Evolutionary conservation across 2,329 filamentous ascomycete genomes (phyloP), one percentile per base, ranked within the genome.

Genomic region (Fusarium foetens): DNA sequence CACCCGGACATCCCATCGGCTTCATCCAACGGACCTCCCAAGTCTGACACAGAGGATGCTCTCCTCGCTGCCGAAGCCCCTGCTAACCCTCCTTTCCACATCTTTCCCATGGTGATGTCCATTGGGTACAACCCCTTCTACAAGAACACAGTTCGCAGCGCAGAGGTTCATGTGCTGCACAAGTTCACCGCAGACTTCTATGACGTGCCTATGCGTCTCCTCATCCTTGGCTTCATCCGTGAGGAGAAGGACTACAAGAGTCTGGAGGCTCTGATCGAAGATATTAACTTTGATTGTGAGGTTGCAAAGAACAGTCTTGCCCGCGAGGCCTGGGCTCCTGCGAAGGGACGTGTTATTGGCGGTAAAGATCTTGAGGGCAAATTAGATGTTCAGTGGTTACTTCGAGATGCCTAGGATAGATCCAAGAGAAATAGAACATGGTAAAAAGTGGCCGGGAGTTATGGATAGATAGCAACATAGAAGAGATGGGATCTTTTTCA

Each of bases 51-150:
- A 31, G 70, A 72, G 53, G 70, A 57, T 16, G 70, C 70, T 17
- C 70, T 72, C 35, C 57, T 71, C 19, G 51, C 70, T 6, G 36
- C 66, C 6, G 46, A 41, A 14, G 46, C 70, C 38, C 70, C 70
- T 33, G 46, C 59, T 33, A 74, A 78, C 64, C 75, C 78, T 12
- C 51, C 60, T 52, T 80, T 81, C 72, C 62, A 73, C 65, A 85
- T 96, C 63, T 94, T 92, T 81, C 94, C 94, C 2, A 96, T 97
- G 88, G 94, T 97, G 73, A 93, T 98, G 91, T 94, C 91, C 68
- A 95, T 98, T 74, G 96, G 96, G 48, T 98, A 95, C 88, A 99
- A 98, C 83, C 96, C 96, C 0, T 98, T 95, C 84, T 99, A 97
- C 88, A 94, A 95, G 81, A 98, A 99, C 86, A 91, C 88, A 8